Conservation (phyloP, 805 yeast genomes). For the Metschnikowia bowlesiae region DNA sequence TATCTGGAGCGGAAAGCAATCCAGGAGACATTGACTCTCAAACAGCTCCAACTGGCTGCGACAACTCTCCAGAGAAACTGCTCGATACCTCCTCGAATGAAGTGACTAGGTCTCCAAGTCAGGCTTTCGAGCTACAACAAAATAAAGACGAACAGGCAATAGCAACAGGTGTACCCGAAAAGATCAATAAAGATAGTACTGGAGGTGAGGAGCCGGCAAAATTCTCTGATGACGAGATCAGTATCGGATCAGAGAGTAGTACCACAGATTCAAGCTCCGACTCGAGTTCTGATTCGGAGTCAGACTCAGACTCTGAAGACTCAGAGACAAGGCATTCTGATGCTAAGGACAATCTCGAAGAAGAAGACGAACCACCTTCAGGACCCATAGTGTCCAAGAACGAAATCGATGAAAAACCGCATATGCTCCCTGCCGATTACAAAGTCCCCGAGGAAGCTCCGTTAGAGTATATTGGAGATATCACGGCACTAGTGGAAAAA, state of each 20-base stretch:
- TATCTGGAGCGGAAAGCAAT: background rate
- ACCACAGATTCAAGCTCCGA: background rate
- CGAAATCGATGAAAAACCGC: conserved; percentile 72
- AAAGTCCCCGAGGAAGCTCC: conserved; percentile 55
- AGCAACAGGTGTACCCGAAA: background rate
- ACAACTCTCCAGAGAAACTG: background rate
- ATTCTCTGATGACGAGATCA: conserved; percentile 17
- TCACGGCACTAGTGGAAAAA: conserved; percentile 65
- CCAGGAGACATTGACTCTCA: background rate
- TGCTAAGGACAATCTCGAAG: conserved; percentile 28
- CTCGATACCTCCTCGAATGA: background rate
- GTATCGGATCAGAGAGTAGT: conserved; percentile 2
- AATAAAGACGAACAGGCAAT: background rate
- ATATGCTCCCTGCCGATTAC: conserved; percentile 64
- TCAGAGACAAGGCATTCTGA: background rate
- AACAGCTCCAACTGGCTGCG: background rate
- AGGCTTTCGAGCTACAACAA: background rate
- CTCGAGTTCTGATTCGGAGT: conserved; percentile 4
- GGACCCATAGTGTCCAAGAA: conserved; percentile 78
- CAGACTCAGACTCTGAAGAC: conserved; percentile 7
- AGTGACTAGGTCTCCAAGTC: background rate
- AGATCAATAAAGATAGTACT: background rate
- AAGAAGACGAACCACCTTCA: conserved; percentile 39
- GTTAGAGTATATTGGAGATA: conserved; percentile 66
- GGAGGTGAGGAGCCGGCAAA: conserved; percentile 6